Conservation (phyloP, 805 yeast species). For the Schwanniomyces occidentalis region DNA sequence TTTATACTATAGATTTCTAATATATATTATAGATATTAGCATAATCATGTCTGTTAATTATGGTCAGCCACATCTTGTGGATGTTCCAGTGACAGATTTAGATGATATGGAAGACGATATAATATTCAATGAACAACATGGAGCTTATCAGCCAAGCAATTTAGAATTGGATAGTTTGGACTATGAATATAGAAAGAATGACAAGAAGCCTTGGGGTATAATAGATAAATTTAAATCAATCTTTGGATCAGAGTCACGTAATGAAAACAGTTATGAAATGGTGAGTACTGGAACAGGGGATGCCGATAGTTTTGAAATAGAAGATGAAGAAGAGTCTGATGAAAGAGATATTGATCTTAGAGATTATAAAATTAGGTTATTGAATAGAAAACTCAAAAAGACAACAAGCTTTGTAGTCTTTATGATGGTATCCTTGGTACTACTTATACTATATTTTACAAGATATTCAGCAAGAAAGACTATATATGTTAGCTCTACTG, state of each 20-base stretch:
- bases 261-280: constrained; percentile 4
- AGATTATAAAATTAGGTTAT: constrained; percentile 24
- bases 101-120: constrained; percentile 45
- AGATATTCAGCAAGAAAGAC: neutral
- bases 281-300: constrained; percentile 5
- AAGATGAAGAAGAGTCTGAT: constrained; percentile 21
- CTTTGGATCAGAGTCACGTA: neutral
- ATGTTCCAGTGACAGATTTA: constrained; percentile 56
- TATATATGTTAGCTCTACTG: neutral
- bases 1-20: too few species aligned
- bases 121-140: constrained; percentile 19
- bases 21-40: neutral
- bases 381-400: constrained; percentile 22
- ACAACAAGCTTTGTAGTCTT: constrained; percentile 13
- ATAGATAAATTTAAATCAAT: neutral
- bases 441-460: neutral
- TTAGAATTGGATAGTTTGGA: constrained; percentile 24
- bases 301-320: constrained; percentile 13
- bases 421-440: constrained; percentile 3
- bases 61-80: constrained; percentile 39
- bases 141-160: neutral
- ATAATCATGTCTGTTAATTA: constrained; percentile 20
- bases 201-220: neutral
- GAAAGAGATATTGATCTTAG: constrained; percentile 15
- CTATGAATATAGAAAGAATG: constrained; percentile 15